Percentiles rank a stretch among this genome's conserved stretches.
phyloP scores from a whole-genome alignment of 2,329 filamentous ascomycete genomes.

The Beauveria pseudobassiana region DNA sequence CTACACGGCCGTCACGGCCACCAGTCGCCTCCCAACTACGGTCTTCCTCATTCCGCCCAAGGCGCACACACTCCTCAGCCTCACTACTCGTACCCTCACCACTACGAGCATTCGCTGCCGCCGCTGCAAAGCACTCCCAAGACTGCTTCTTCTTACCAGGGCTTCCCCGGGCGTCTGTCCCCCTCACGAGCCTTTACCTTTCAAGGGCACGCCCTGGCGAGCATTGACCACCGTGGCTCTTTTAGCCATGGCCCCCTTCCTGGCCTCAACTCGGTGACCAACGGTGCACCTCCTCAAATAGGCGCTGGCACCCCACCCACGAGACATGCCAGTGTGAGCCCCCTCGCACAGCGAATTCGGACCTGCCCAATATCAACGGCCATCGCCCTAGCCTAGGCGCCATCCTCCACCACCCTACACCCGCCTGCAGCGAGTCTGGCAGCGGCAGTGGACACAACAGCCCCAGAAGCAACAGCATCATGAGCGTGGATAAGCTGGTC shows the following conservation, averaged over 20 bases:
- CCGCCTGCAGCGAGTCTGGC: constrained; percentile 38
- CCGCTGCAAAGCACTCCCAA: constrained; percentile 26
- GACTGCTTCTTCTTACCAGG: constrained; percentile 25
- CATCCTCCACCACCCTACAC: constrained; percentile 45
- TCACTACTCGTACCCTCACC: constrained; percentile 21
- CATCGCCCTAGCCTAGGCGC: constrained; percentile 38
- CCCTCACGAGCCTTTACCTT: constrained; percentile 34
- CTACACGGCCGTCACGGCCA: constrained; percentile 6
- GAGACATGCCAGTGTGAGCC: constrained; percentile 41
- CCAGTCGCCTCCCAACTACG: constrained; percentile 15
- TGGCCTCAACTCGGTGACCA: constrained; percentile 28
- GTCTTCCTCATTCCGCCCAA: constrained; percentile 17
- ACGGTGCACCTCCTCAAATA: constrained; percentile 20
- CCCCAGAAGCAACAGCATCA: constrained; percentile 21
- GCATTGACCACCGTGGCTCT: constrained; percentile 13
- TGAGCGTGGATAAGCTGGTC: constrained; percentile 9
- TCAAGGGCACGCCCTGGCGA: constrained; percentile 36
- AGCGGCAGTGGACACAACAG: constrained; percentile 36
- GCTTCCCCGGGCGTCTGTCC: constrained; percentile 26
- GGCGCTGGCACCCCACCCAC: constrained; percentile 35
- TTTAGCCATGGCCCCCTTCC: constrained; percentile 37
- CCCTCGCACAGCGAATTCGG: constrained; percentile 36
- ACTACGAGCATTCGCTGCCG: constrained; percentile 31
- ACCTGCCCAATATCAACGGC: constrained; percentile 18
- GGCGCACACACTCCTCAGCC: constrained; percentile 21